Percentiles rank a stretch among this genome's conserved stretches.
Evolutionary conservation across 1,284 basidiomycete species (phyloP).

Genomic region (Apiotrichum porosum): DNA sequence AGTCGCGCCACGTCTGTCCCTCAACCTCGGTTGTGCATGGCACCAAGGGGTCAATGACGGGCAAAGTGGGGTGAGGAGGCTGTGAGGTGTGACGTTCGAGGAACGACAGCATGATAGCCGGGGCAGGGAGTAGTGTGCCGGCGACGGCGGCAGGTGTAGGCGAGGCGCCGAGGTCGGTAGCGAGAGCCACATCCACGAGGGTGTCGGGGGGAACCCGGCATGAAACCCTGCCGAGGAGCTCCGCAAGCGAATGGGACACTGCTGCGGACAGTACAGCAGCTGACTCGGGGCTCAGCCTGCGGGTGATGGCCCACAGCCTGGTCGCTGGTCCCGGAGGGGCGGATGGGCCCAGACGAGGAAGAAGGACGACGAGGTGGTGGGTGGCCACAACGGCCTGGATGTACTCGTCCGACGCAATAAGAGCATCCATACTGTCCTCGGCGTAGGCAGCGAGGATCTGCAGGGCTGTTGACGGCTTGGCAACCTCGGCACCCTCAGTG

Average conservation of each 20-base stretch:
- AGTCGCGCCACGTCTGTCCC: not conserved
- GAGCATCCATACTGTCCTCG: conserved; percentile 15
- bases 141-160: conserved; percentile 19
- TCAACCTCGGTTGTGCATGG: conserved; percentile 15
- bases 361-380: conserved; percentile 35
- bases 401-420: conserved; percentile 30
- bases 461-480: conserved; percentile 14
- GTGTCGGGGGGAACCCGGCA: conserved; percentile 31
- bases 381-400: conserved; percentile 29
- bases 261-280: conserved; percentile 16
- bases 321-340: conserved; percentile 2
- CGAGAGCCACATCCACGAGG: conserved; percentile 38
- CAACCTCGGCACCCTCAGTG: not conserved
- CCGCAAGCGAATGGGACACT: conserved; percentile 24
- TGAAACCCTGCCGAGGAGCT: conserved; percentile 19
- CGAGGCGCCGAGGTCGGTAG: conserved; percentile 17
- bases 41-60: conserved; percentile 57
- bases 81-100: conserved; percentile 39
- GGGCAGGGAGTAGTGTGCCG: conserved; percentile 23
- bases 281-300: conserved; percentile 6
- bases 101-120: conserved; percentile 10
- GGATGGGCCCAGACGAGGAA: conserved; percentile 20
- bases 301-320: conserved; percentile 21
- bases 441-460: conserved; percentile 37
- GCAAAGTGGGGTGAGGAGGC: conserved; percentile 58